A percentile compares a stretch with the other conserved stretches of the same genome.
Evolutionary conservation across 2,329 filamentous ascomycete genomes (phyloP).

Genomic region (Colletotrichum cordylinicola): DNA sequence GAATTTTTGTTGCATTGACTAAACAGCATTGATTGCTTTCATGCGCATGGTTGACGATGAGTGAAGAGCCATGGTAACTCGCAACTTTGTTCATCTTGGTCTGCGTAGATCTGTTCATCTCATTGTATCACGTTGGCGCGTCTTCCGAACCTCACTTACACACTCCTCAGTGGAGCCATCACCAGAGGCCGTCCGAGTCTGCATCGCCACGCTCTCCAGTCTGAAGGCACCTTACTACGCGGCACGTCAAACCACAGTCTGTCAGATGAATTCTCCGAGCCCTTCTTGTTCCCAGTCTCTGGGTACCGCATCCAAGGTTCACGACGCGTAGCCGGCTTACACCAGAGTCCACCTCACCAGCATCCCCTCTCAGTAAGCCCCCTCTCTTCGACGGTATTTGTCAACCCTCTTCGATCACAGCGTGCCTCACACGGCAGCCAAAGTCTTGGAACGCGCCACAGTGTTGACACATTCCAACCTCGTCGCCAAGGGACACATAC

Average conservation of each 20-base stretch:
- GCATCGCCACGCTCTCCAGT: not conserved
- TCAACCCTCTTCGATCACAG: not conserved
- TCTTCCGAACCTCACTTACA: not conserved
- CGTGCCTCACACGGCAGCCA: not conserved
- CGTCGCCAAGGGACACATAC: not conserved
- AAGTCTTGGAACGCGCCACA: not conserved
- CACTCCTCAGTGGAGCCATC: not conserved
- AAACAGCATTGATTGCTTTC: not conserved
- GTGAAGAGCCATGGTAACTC: not conserved
- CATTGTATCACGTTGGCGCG: not conserved
- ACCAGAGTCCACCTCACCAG: not conserved
- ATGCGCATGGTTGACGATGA: not conserved
- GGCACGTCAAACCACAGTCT: not conserved
- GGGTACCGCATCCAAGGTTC: not conserved
- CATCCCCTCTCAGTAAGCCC: not conserved
- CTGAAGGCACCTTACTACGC: not conserved
- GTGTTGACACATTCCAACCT: not conserved
- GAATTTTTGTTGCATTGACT: not conserved
- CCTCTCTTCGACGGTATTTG: not conserved
- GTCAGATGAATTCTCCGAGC: not conserved
- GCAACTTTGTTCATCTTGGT: not conserved
- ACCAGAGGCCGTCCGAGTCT: accelerated
- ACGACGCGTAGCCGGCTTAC: not conserved
- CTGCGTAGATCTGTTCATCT: not conserved
- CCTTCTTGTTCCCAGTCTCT: not conserved